Evolutionary conservation across 2,329 filamentous ascomycete species (phyloP).

Genomic region (Claviceps pazoutovae): DNA sequence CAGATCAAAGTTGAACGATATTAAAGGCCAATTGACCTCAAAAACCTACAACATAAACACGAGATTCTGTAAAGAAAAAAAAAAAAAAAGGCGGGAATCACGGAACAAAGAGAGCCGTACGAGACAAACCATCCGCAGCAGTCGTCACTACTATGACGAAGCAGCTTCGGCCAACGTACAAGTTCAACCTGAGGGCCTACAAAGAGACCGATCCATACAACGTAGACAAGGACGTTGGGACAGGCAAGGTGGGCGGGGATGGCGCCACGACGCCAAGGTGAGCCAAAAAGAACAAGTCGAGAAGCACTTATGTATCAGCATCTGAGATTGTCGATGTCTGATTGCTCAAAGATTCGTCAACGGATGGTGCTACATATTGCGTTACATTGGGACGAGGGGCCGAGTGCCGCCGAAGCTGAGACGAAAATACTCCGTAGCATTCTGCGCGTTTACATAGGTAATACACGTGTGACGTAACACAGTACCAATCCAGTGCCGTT

Average conservation of each 20-base stretch:
- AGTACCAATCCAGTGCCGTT: no score
- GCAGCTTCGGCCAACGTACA: constrained; percentile 8
- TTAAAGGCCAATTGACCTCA: no score
- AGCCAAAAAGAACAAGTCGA: not conserved
- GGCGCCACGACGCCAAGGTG: constrained; percentile 18
- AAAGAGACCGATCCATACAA: constrained; percentile 16
- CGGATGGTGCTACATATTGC: no score
- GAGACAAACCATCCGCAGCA: constrained; percentile 4
- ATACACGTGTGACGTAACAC: no score
- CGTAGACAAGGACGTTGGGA: constrained; percentile 15
- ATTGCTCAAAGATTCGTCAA: no score
- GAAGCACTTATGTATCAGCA: not conserved
- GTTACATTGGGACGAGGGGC: no score
- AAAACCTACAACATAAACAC: no score
- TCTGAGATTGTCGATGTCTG: not conserved
- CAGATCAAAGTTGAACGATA: no score
- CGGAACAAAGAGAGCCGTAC: not conserved
- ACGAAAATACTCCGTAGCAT: no score
- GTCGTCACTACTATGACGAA: constrained; percentile 6
- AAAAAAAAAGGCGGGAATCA: not conserved
- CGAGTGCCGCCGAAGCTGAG: no score
- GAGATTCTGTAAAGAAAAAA: no score
- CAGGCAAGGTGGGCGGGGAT: constrained; percentile 14
- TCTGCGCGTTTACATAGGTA: no score
- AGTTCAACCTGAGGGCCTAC: constrained; percentile 16